These are phyloP conservation scores for Vitis hybrid DNA, from an alignment of 177 flowering plant species.

Conservation along the genomic window DNA sequence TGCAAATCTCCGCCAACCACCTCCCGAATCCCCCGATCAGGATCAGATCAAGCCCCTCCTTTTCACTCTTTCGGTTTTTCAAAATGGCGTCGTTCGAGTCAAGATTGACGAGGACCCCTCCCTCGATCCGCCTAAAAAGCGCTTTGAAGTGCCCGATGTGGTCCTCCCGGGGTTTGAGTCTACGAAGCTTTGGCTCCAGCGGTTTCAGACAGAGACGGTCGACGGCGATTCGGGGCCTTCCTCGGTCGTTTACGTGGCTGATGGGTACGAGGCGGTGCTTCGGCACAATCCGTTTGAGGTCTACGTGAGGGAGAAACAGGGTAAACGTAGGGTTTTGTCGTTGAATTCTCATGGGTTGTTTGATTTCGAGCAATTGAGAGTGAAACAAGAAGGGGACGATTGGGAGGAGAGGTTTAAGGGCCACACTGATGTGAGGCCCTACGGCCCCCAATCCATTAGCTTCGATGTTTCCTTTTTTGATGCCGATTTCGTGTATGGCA, in stretches of 20 bases:
- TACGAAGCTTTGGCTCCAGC: constrained; percentile 74
- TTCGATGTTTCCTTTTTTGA: constrained; percentile 92
- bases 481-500: constrained; percentile 84
- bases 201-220: constrained; percentile 35
- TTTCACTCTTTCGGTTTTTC: constrained; percentile 65
- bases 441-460: constrained; percentile 93
- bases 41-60: constrained; percentile 45
- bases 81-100: constrained; percentile 64
- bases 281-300: constrained; percentile 85
- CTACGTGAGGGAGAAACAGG: constrained; percentile 56
- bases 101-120: constrained; percentile 74
- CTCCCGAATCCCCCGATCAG: constrained; percentile 8
- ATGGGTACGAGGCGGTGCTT: constrained; percentile 72
- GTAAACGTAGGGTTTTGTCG: constrained; percentile 48
- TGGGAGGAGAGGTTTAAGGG: constrained; percentile 84
- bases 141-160: constrained; percentile 90
- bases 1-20: constrained; percentile 53
- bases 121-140: constrained; percentile 55
- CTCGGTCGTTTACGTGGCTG: constrained; percentile 55
- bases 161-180: constrained; percentile 47
- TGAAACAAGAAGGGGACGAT: constrained; percentile 73
- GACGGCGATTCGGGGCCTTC: constrained; percentile 41
- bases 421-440: constrained; percentile 83
- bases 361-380: constrained; percentile 88
- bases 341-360: constrained; percentile 83